phyloP scores from a whole-genome alignment of 176 grass and related monocot species.

The Musa itinerans region DNA sequence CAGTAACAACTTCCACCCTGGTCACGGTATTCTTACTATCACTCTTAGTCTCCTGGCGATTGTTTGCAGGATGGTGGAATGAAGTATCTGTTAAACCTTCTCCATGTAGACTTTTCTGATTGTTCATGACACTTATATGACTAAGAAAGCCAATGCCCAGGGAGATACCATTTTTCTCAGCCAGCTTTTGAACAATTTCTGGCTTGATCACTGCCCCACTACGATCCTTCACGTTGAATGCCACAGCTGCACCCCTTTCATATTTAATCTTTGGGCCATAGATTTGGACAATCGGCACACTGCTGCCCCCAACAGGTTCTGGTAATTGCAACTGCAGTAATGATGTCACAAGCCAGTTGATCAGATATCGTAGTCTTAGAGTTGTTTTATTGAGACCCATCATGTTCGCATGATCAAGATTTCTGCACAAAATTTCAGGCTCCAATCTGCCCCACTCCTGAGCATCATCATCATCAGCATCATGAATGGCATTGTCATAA shows the following conservation, averaged over 20 bases:
- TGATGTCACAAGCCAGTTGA: slow-evolving; percentile 96
- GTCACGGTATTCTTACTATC: slow-evolving; percentile 41
- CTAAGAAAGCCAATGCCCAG: slow-evolving; percentile 79
- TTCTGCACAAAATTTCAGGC: slow-evolving; percentile 72
- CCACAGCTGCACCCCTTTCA: slow-evolving; percentile 93
- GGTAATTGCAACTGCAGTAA: slow-evolving; percentile 73
- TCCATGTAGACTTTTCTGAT: slow-evolving; percentile 41
- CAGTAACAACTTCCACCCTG: slow-evolving; percentile 73
- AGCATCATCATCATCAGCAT: slow-evolving; percentile 55
- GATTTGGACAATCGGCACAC: slow-evolving; percentile 60
- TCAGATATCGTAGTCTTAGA: slow-evolving; percentile 64
- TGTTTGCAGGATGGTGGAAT: slow-evolving; percentile 33
- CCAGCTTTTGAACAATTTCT: slow-evolving; percentile 74
- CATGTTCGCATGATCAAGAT: slow-evolving; percentile 90
- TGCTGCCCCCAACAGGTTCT: slow-evolving; percentile 56
- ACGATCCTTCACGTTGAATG: slow-evolving; percentile 85
- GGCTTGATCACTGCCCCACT: slow-evolving; percentile 51
- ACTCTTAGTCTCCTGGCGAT: slow-evolving; percentile 47
- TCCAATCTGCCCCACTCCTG: slow-evolving; percentile 57
- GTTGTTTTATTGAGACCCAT: slow-evolving; percentile 97
- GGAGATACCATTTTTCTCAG: slow-evolving; percentile 77
- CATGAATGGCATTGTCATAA: slow-evolving; percentile 54
- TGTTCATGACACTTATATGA: slow-evolving; percentile 66
- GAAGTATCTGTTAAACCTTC: slow-evolving; percentile 39
- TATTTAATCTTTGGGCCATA: slow-evolving; percentile 98